phyloP scores from a whole-genome alignment of 2,329 filamentous ascomycete species.

The Fusarium odoratissimum region DNA sequence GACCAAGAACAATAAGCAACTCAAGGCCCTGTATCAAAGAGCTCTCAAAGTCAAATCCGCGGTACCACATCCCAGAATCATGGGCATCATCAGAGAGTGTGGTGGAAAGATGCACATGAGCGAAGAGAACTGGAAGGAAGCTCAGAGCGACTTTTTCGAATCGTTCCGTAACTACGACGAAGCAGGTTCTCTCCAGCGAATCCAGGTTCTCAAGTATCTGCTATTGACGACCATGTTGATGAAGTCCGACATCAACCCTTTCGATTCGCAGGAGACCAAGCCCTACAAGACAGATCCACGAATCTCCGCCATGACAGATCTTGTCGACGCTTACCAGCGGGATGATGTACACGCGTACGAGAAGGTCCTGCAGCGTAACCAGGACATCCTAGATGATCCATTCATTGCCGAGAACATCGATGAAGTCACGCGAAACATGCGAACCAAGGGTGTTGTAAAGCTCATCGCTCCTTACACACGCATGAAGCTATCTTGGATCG shows the following conservation, averaged over 20 bases:
- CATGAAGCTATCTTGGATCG: conserved; percentile 89
- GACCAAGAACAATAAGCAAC: conserved; percentile 95
- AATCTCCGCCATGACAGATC: conserved; percentile 95
- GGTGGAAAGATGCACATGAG: conserved; percentile 99
- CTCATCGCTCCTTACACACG: conserved; percentile 94
- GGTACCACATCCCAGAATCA: conserved; percentile 97
- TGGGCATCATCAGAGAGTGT: conserved; percentile 98
- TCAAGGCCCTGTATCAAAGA: conserved; percentile 92
- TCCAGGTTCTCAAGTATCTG: conserved; percentile 97
- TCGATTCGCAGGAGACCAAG: conserved; percentile 98
- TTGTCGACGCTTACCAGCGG: conserved; percentile 95
- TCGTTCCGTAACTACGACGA: conserved; percentile 99
- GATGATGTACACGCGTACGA: conserved; percentile 96
- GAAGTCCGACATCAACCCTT: conserved; percentile 98
- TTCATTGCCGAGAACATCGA: conserved; percentile 99
- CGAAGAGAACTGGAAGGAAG: conserved; percentile 98
- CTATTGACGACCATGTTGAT: conserved; percentile 98
- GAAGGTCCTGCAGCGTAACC: conserved; percentile 85
- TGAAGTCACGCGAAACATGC: conserved; percentile 97
- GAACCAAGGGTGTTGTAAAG: conserved; percentile 93
- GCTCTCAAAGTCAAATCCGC: conserved; percentile 95
- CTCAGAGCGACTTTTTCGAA: conserved; percentile 97
- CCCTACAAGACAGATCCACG: conserved; percentile 96
- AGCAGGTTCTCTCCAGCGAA: conserved; percentile 93
- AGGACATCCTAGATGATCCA: conserved; percentile 87